Evolutionary conservation across 2,329 filamentous ascomycete genomes (phyloP), one percentile per base, ranked within the genome.

Genomic region (Ceratocystiopsis brevicomis): DNA sequence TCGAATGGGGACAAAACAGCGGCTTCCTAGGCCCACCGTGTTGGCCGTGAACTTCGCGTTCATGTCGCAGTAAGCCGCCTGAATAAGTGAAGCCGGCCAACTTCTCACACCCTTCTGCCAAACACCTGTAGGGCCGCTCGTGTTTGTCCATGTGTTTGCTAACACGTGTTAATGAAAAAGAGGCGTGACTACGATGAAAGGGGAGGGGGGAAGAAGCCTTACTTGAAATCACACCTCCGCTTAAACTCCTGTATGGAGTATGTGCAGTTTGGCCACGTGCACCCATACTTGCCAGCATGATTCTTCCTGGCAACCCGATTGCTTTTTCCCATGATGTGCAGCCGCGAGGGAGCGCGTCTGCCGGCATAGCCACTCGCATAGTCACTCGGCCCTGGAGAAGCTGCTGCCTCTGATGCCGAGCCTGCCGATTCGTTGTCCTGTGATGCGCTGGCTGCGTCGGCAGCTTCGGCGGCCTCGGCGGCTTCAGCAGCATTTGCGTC

Each of bases 121-220:
- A 69, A 59, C 88, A 96, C 54, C 86, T 82, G 57, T 95, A 96
- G 1, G 88, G 88, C 13, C 88, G 73, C 52, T 94, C 86, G 58
- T 96, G 88, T 59, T 94, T 94, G 63, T 96, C 88, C 87, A 95
- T 95, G 58, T 96, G 88, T 64, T 96, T 95, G 57, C 85, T 93
- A 50, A n/a, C 6, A 18, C 3, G 8, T 34, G 19, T 38, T 42
- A 33, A 16, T 9, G 16, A 17, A 33, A 33, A 32, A 39, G 15
- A 13, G 6, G 30, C 19, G 19, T 9, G 5, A 9, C 2, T 30
- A 11, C 6, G 25, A 6, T 30, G 10, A 32, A 25, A 21, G 9
- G 16, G 19, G 11, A 25, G 21, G 35, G 21, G 12, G 30, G 19
- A 38, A 32, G 39, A 12, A 45, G n/a, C 71, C 82, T 73, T 66